Base-by-base conservation (phyloP, 2,329 filamentous ascomycete genomes). In the Cryphonectria radicalis region DNA sequence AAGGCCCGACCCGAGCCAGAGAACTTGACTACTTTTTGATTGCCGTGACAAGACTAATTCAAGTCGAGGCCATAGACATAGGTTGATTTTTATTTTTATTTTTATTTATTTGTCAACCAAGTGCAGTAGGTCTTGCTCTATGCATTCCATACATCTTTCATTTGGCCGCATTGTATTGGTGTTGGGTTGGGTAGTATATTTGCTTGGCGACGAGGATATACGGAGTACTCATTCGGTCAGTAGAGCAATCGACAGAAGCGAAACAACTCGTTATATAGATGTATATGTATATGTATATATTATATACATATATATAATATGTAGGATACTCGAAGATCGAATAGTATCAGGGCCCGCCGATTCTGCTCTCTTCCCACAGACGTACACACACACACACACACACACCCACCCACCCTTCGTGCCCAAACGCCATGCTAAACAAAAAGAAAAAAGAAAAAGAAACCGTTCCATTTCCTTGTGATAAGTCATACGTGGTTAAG, bases 361-460 rank as follows among this genome's bases (percentile, higher is more conserved):
- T 7, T 59, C 25, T 32, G 13, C 25, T 3, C 19, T 40, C n/a
- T 43, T 46, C 62, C 60, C 62, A 63, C 37, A 28, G 28, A 28
- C 28, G 28, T 28, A 28, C 22, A 7, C 55, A 59, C 37, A 40
- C 37, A 37, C 35, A 4, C 35, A 37, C 35, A 2, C 28, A 28
- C 28, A 2, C 28, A 37, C 35, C 35, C 35, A 37, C 35, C 35
- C 35, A 5, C 35, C 11, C 19, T 40, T 50, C 46, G 11, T 67
- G 64, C 70, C 70, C 46, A 19, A 73, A 73, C 72, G 70, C 70
- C 72, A 63, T 70, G 67, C 67, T 70, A 65, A 67, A 53, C 1
- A 28, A 28, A 28, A 28, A 53, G 28, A 28, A 28, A 28, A 28
- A 28, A 28, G 28, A 32, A 17, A 37, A 37, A 10, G 19, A 43